Conservation (phyloP, 2,329 filamentous ascomycete species). For the Trichoderma koningii region DNA sequence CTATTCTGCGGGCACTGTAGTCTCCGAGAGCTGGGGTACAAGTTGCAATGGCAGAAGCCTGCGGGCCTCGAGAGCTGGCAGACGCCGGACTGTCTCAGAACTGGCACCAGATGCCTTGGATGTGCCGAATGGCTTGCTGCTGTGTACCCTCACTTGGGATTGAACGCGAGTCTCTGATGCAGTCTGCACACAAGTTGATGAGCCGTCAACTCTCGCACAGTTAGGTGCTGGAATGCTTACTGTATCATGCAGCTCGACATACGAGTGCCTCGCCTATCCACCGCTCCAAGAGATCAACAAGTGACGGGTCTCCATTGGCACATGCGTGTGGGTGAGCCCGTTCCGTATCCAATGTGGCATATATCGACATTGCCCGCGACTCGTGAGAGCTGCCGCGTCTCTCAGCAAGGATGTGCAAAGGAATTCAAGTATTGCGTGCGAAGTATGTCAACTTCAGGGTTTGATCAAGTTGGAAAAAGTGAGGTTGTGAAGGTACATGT, state of each 20-base stretch:
- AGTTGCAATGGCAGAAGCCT: neutral
- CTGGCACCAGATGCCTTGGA: neutral
- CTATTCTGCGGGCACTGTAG: neutral
- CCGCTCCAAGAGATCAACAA: constrained; percentile 6
- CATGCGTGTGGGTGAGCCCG: neutral
- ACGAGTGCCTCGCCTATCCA: neutral
- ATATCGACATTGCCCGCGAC: neutral
- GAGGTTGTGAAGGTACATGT: too few relatives aligned
- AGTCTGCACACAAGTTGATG: neutral
- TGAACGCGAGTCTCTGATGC: neutral
- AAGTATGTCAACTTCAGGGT: too few relatives aligned
- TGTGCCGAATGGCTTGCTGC: constrained; percentile 5
- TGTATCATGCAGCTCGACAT: neutral
- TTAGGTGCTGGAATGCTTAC: neutral
- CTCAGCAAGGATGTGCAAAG: too few relatives aligned
- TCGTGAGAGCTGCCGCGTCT: neutral
- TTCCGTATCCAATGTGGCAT: too few relatives aligned
- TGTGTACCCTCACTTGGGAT: neutral
- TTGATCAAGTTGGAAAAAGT: too few relatives aligned
- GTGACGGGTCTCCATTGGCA: constrained; percentile 18
- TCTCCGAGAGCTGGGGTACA: neutral
- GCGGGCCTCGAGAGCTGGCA: neutral
- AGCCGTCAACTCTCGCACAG: neutral
- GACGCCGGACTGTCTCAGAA: neutral
- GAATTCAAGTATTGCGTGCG: too few relatives aligned